Evolutionary conservation across 2,329 filamentous ascomycete genomes (phyloP), one percentile per base, ranked within the genome.

Genomic region (Alternaria angustiovoidea): DNA sequence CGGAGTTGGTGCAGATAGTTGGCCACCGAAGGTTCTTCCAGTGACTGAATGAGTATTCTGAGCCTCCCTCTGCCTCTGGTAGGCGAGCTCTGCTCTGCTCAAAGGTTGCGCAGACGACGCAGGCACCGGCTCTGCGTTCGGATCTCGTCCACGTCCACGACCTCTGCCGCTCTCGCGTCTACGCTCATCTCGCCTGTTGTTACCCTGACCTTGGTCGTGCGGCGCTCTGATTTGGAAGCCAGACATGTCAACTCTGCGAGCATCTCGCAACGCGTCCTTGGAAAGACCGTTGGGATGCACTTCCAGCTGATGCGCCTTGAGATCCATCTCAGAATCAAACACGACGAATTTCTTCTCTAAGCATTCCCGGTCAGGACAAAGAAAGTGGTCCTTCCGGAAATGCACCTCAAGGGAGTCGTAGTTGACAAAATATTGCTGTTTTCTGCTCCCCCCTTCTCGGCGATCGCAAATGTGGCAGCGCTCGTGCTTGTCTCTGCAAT

Each of bases 331-430:
- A 0, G 93, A 94, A 56, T 93, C 92, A 69, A 99, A 99, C 0
- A 98, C 95, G 30, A 98, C 91, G 75, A 98, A 97, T 76, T 97
- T 98, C 86, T 97, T 97, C 70, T 98, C 95, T 73, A 95, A 77
- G 72, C 95, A 99, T 74, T 97, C 94, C 54, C 86, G 85, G 70
- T 99, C 93, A 7, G 87, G 79, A 74, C 95, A 99, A 0, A 94
- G 81, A 73, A 89, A 97, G 78, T 99, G 95, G 58, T 95, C 93
- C 67, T 89, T 89, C 64, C 87, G 86, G 76, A 98, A 98, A 79
- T 99, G 95, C 38, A 88, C 82, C 74, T 96, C 93, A 3, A 99
- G 83, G 0, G 91, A 87, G 66, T 94, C 87, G 79, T 97, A 98
- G 80, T 99, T 89, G 61, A 91, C 83, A 76, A 92, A 99, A 76